phyloP scores from a whole-genome alignment of 345 rosid species.

The Syzygium grande region DNA sequence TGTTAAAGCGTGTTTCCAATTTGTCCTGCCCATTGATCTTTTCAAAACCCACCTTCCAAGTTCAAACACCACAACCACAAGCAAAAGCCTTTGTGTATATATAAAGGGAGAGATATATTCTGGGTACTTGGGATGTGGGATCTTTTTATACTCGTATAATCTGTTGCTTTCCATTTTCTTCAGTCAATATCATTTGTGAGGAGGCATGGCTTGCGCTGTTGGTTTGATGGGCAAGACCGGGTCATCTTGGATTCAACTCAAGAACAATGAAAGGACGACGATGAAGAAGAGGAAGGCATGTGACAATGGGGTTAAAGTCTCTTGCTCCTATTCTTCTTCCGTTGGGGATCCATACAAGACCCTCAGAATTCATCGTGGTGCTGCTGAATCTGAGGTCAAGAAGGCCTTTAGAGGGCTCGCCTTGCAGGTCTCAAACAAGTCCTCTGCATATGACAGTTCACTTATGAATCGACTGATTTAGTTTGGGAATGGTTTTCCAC shows the following conservation, averaged over 20 bases:
- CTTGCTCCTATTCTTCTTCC: slow-evolving; percentile 26
- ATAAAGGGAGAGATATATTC: not conserved
- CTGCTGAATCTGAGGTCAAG: slow-evolving; percentile 82
- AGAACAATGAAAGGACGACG: not conserved
- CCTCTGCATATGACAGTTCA: not conserved
- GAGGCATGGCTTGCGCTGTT: not conserved
- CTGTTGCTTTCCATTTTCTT: not conserved
- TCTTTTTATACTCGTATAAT: not conserved
- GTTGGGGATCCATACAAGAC: slow-evolving; percentile 63
- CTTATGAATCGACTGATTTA: not conserved
- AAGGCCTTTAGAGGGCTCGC: slow-evolving; percentile 85
- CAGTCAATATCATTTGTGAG: not conserved
- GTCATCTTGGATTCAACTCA: not conserved
- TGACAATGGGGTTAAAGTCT: slow-evolving; percentile 19
- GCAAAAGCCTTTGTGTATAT: not conserved
- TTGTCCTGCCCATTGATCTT: not conserved
- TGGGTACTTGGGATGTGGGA: not conserved
- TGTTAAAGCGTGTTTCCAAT: not conserved
- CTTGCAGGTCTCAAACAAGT: slow-evolving; percentile 35
- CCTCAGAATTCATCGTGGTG: slow-evolving; percentile 60
- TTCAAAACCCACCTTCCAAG: not conserved
- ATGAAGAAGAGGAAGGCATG: slow-evolving; percentile 23
- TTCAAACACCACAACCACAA: not conserved
- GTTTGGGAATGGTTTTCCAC: not conserved
- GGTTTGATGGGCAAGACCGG: not conserved